Evolutionary conservation across 176 grass and related monocot genomes (phyloP).

Genomic region (Secale cereale): DNA sequence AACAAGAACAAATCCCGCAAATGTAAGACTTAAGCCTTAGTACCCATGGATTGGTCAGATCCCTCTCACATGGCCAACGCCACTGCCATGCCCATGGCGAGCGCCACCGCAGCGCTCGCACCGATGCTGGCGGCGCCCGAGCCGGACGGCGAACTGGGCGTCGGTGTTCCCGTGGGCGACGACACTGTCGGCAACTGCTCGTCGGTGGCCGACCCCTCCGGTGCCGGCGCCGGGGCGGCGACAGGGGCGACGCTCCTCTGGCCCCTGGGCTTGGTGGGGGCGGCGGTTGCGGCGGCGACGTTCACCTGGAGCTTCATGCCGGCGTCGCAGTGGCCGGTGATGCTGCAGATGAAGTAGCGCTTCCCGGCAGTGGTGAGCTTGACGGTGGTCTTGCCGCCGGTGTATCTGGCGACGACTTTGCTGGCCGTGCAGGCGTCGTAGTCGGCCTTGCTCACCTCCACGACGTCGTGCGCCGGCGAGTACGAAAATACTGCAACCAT

Average conservation of each 20-base stretch:
- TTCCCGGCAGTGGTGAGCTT: conserved; percentile 43
- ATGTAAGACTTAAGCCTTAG: not conserved
- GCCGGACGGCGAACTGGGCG: conserved; percentile 31
- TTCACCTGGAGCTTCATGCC: conserved; percentile 80
- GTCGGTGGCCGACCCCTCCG: conserved; percentile 2
- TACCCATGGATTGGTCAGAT: not conserved
- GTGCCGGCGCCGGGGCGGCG: not conserved
- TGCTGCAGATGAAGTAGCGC: conserved; percentile 83
- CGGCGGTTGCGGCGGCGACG: conserved; percentile 10
- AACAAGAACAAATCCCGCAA: not conserved
- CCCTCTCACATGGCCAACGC: conserved; percentile 44
- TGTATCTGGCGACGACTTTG: conserved; percentile 35
- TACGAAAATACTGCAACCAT: conserved; percentile 47
- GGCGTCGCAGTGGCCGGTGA: conserved; percentile 51
- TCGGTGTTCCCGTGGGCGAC: conserved; percentile 16
- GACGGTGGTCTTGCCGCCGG: conserved; percentile 28
- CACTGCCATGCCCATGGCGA: conserved; percentile 36
- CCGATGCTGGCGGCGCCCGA: conserved; percentile 31
- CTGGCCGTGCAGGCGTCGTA: conserved; percentile 59
- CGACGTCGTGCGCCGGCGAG: conserved; percentile 52
- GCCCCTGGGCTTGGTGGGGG: conserved; percentile 20
- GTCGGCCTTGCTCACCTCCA: conserved; percentile 52
- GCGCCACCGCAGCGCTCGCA: conserved; percentile 17
- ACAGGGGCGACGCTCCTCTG: conserved; percentile 18
- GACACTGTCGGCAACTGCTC: conserved; percentile 19